Base-by-base conservation (phyloP, 1,139 yeast genomes). In the Pneumocystis murina region DNA sequence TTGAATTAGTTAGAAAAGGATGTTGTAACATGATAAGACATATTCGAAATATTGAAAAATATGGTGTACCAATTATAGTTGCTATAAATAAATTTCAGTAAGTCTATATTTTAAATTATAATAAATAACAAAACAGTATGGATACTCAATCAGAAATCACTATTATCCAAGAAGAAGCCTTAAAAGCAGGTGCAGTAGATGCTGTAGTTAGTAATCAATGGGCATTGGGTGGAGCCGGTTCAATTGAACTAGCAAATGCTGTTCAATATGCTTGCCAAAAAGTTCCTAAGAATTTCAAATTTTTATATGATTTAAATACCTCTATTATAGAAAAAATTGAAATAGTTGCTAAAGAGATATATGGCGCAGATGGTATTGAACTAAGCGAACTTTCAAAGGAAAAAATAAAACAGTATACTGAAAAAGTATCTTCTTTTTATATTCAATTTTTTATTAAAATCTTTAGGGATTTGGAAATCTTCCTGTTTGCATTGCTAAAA, bases 161-260 rank as follows among this genome's bases (percentile, higher is more conserved):
- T 68, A 84, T 87, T 61, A 90, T 92, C 71, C 86, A 83, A 71
- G 85, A 86, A 74, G 94, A 85, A 70, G 84, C 97, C 16, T 73
- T 90, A 70, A 84, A 83, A 75, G 96, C 96, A n/a, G 98, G 98
- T 72, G 98, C 98, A 59, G 78, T 78, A 66, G 97, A 88, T 73
- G 97, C 97, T 39, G 86, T 92, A 71, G 91, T 88, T 57, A 86
- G 96, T 59, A 88, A 88, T 80, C 98, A 92, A 77, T 92, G 97
- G 97, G 97, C 87, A 76, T 88, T 88, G 78, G 98, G 98, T 78
- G 98, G 98, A 70, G 78, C 79, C 69, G 98, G 98, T 72, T 97
- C 98, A 12, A 82, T 88, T 68, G 86, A 82, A 65, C 82, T 92
- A 69, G 97, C 97, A 64, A 72, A 85, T 67, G 96, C 95, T 67